Evolutionary conservation across 768 basidiomycete species (phyloP), one percentile per base, ranked within the genome.

Genomic region (Pleurotus ostreatus): DNA sequence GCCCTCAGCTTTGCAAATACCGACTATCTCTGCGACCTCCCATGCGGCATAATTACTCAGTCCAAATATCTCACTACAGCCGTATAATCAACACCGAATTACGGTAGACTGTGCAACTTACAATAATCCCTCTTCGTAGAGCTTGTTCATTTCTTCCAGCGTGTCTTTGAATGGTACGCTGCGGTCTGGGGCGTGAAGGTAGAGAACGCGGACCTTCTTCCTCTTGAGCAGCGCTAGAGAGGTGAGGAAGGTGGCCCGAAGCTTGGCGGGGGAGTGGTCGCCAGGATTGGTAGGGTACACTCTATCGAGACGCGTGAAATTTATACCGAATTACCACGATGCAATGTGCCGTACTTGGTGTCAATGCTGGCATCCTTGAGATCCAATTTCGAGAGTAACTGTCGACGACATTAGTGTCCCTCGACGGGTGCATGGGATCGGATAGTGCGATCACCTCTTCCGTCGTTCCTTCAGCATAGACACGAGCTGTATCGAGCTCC

Each of bases 21-120:
- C 70, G 1, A 78, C 73, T 49, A 81, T 68, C 58, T 80, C 78
- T 1, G 79, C 77, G 22, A 80, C 78, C 71, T 81, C 78, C 71
- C 74, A 79, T 0, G 77, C 65, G 0, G 74, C 65, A 46, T 63
- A 81, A 63, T 81, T 81, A 56, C 78, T 78, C 54, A 81, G 62
- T 3, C 79, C 78, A 55, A 81, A 74, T 12, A 70, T 69, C 55
- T 80, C 73, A 51, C 80, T 81, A 51, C 2, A 5, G 7, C 4
- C 41, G 5, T 16, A 5, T 25, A 5, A 25, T 25, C 23, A 25
- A 25, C 23, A 5, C 6, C 6, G 5, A 25, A 25, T 25, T 25
- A 25, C 23, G 5, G 23, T 25, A 25, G 23, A 54, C 8, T 16
- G 26, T 5, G 20, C 18, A 23, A 38, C 52, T 37, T 30, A 58